These are phyloP conservation scores for Metarhizium album DNA, from an alignment of 2,329 filamentous ascomycete genomes.

Conservation along the genomic window DNA sequence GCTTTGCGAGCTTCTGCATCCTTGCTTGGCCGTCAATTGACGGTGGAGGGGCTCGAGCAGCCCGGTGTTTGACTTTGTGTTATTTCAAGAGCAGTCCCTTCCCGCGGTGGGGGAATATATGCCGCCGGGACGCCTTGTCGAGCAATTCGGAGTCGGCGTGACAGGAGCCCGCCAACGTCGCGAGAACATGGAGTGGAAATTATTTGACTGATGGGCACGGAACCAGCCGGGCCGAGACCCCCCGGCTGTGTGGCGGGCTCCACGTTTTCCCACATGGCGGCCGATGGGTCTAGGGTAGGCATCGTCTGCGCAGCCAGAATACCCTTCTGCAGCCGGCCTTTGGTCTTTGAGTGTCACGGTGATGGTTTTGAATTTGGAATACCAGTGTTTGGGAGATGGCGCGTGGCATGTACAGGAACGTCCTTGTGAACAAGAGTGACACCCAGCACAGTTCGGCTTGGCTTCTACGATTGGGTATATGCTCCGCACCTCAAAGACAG, in stretches of 20 bases:
- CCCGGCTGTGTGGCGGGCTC: neutral
- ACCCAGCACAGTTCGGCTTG: too few species aligned
- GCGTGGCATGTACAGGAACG: too few species aligned
- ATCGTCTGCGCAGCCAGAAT: neutral
- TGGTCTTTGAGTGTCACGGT: too few species aligned
- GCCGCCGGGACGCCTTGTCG: neutral
- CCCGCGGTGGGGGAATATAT: neutral
- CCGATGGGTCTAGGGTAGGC: neutral
- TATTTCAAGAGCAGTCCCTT: neutral
- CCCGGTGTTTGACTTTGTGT: neutral
- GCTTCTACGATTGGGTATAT: too few species aligned
- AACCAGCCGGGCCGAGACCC: conserved; percentile 4
- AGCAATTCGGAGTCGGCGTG: neutral
- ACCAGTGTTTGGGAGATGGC: too few species aligned
- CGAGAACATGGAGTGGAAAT: neutral
- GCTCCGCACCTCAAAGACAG: too few species aligned
- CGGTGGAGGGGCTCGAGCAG: neutral
- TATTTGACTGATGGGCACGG: conserved; percentile 1
- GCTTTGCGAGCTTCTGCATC: conserved; percentile 64
- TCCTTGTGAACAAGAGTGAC: too few species aligned
- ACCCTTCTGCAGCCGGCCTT: too few species aligned
- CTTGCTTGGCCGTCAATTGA: conserved; percentile 4
- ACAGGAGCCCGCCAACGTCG: neutral
- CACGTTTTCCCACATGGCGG: neutral
- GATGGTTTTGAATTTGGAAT: too few species aligned